Conservation (phyloP, 2,329 filamentous ascomycete genomes). For the Trichoderma simmonsii region DNA sequence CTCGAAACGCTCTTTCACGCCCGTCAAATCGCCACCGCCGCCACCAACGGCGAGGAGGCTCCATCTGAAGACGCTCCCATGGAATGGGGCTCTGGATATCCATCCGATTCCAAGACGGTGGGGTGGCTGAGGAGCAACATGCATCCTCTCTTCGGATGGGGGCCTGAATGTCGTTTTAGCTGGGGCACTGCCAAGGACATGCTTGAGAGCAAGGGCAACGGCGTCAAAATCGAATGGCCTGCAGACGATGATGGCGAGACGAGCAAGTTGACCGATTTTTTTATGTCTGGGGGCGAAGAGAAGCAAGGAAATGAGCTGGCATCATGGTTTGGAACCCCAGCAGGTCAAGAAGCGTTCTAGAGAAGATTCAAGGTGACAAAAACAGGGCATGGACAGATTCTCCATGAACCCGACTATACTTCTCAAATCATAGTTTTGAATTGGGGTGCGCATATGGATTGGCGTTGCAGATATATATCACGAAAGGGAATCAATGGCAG, state of each 20-base stretch:
- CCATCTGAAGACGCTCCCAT: constrained; percentile 41
- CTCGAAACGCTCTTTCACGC: constrained; percentile 72
- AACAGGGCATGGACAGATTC: neutral
- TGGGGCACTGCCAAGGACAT: constrained; percentile 96
- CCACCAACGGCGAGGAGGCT: constrained; percentile 31
- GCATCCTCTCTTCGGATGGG: constrained; percentile 95
- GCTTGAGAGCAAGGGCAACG: constrained; percentile 70
- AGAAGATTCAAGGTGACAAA: neutral
- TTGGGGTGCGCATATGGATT: neutral
- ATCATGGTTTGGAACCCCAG: constrained; percentile 78
- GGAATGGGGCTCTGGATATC: constrained; percentile 89
- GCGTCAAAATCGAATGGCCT: constrained; percentile 81
- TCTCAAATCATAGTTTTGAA: neutral
- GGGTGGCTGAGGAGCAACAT: constrained; percentile 81
- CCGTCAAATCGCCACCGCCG: constrained; percentile 28
- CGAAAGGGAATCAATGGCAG: constrained; percentile 1
- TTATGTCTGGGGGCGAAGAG: constrained; percentile 44
- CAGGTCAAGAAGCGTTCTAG: constrained; percentile 68
- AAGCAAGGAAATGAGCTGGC: constrained; percentile 63
- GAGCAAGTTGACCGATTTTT: constrained; percentile 73
- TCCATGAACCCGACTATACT: neutral
- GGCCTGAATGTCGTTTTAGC: constrained; percentile 86
- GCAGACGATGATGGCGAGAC: constrained; percentile 66
- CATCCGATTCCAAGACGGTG: constrained; percentile 77
- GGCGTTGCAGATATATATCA: neutral